These are phyloP conservation scores for Cucumis sativus DNA, from an alignment of 306 rosid species.

Conservation along the genomic window Cucumber_9930_V3 NC_026656.2:23590501-23591000, in stretches of 20 bases:
- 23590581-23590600: slow-evolving; percentile 3
- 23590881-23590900: neutral
- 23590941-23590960: neutral
- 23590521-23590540: neutral
- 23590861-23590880: neutral
- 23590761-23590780: neutral
- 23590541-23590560: neutral
- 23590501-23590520: neutral
- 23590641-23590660: neutral
- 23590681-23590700: neutral
- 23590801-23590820: neutral
- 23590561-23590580: neutral
- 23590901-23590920: neutral
- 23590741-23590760: neutral
- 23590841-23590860: neutral
- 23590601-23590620: neutral
- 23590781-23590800: neutral
- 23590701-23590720: neutral
- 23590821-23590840: neutral
- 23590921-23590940: neutral
- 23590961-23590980: neutral
- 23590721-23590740: neutral
- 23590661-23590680: neutral
- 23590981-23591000: neutral
- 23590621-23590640: neutral